These are phyloP conservation scores for Albugo candida DNA, from an alignment of 352 stramenopile genomes.

Conservation along the genomic window DNA sequence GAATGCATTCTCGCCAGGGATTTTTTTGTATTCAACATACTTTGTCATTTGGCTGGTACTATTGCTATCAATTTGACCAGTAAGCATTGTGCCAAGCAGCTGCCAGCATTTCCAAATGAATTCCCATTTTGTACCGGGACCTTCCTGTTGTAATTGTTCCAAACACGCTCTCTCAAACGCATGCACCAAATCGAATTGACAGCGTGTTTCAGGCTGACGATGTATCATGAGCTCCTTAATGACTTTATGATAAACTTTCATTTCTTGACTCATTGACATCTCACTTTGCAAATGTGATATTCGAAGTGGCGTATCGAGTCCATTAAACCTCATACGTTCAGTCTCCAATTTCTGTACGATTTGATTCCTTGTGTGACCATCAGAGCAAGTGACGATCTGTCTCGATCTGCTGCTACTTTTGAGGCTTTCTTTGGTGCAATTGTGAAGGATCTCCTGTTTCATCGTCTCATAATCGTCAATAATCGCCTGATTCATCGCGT, in stretches of 20 bases:
- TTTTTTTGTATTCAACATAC: too few relatives aligned
- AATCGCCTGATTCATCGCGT: slow-evolving; percentile 72
- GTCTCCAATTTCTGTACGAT: not conserved
- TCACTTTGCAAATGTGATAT: slow-evolving; percentile 40
- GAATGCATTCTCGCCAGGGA: slow-evolving; percentile 6
- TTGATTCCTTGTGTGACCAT: not conserved
- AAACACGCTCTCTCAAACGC: slow-evolving; percentile 30
- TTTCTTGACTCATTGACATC: slow-evolving; percentile 60
- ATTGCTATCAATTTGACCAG: not conserved
- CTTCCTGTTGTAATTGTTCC: slow-evolving; percentile 31
- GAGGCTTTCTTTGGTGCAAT: slow-evolving; percentile 38
- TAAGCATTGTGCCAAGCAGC: slow-evolving; percentile 40
- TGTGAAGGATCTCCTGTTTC: slow-evolving; percentile 56
- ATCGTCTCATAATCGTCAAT: slow-evolving; percentile 69
- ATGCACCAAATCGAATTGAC: slow-evolving; percentile 42
- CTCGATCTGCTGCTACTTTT: slow-evolving; percentile 21
- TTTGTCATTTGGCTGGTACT: not conserved
- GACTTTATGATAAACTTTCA: slow-evolving; percentile 60
- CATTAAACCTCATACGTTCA: not conserved
- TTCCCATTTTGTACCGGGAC: slow-evolving; percentile 49
- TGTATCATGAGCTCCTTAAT: slow-evolving; percentile 49
- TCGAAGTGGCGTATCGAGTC: slow-evolving; percentile 16
- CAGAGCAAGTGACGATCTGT: slow-evolving; percentile 10
- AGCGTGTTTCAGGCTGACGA: slow-evolving; percentile 44
- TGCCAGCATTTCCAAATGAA: slow-evolving; percentile 68